Evolutionary conservation across 2,329 filamentous ascomycete genomes (phyloP), one percentile per base, ranked within the genome.

Genomic region (Alternaria consortialis): DNA sequence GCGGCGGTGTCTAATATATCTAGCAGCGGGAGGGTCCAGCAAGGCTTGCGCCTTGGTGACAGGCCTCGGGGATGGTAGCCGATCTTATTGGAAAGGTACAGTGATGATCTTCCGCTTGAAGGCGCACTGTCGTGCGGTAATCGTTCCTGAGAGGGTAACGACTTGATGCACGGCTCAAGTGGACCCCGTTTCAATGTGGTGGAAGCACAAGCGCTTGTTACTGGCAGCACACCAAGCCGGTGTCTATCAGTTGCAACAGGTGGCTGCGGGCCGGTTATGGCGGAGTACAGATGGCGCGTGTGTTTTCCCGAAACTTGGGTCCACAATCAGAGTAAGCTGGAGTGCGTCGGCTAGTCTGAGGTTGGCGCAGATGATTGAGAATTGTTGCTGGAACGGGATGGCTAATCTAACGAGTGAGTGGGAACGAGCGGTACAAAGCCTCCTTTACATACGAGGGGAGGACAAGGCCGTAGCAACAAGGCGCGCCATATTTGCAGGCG

Each of bases 61-160:
- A 62, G 59, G 65, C 56, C 62, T 65, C 64, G 69, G 72, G 71
- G 65, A 70, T 62, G 69, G 65, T 66, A 46, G 60, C 50, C 54
- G 61, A 70, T 75, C 65, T 70, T 70, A 72, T 65, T 68, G 74
- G 74, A 66, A 76, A 72, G 60, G 60, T 56, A 64, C 46, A 61
- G 48, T 60, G 74, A 54, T 71, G 75, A 78, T 78, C 74, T 68
- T 71, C 67, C 70, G 71, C 69, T 63, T 59, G 54, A 64, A 63
- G 62, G 60, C 60, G 67, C 64, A 65, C 69, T 58, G 72, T 67
- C 63, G 67, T 71, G 60, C 62, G 63, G 68, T 66, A 55, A 67
- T 58, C 56, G 59, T 69, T 53, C 66, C 66, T 68, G 63, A 66
- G 64, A 74, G 66, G 64, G 62, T 54, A 59, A 60, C 57, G 64